phyloP scores from a whole-genome alignment of 257 asterid species.

The Fraxinus anomala region DNA sequence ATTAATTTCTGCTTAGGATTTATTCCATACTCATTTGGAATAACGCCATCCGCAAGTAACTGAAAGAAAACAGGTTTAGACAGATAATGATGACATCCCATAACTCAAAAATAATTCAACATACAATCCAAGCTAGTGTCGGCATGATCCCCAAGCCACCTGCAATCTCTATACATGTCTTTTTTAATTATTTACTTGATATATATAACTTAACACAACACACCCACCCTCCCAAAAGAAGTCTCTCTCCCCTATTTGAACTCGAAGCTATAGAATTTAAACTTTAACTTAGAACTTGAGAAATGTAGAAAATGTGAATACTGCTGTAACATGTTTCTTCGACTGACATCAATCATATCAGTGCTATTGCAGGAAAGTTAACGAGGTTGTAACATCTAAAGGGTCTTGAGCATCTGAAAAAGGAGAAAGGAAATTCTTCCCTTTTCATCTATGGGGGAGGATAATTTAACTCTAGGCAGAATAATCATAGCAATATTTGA shows the following conservation, averaged over 20 bases:
- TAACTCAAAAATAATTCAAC: conserved; percentile 14
- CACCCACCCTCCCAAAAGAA: neutral
- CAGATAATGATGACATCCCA: neutral
- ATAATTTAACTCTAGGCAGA: conserved; percentile 15
- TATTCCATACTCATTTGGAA: conserved; percentile 94
- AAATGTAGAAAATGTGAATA: neutral
- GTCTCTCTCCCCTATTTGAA: neutral
- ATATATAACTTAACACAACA: neutral
- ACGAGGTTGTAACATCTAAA: neutral
- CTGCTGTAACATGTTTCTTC: neutral
- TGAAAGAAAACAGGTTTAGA: conserved; percentile 24
- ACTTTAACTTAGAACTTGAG: neutral
- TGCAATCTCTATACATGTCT: neutral
- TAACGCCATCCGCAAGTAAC: conserved; percentile 97
- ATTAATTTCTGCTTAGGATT: conserved; percentile 82
- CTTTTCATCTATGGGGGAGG: neutral
- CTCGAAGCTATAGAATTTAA: neutral
- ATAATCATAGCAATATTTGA: conserved; percentile 19
- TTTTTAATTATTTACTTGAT: neutral
- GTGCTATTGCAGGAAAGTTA: neutral
- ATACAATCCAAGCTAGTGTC: neutral
- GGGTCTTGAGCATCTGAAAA: neutral
- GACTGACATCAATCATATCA: neutral
- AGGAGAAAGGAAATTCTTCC: neutral
- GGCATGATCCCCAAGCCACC: neutral